Conservation (phyloP, 2,329 filamentous ascomycete species). For the Fusarium ramigenum region DNA sequence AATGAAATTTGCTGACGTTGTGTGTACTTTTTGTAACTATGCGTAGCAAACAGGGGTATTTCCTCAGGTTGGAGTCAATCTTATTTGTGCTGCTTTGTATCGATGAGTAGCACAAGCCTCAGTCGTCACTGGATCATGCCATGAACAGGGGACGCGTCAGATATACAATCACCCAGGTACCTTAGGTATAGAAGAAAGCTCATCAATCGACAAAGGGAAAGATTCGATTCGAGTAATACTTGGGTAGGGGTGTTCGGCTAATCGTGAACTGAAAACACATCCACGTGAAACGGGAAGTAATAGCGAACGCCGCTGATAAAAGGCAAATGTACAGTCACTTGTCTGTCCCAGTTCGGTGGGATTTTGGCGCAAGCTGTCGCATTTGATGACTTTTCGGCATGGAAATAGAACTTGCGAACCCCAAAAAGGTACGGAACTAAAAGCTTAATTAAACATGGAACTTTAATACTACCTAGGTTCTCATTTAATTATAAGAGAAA, state of each 20-base stretch:
- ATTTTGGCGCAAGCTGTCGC: neutral
- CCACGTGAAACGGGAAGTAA: neutral
- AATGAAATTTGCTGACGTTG: neutral
- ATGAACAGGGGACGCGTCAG: neutral
- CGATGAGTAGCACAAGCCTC: neutral
- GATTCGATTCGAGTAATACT: neutral
- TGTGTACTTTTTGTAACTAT: neutral
- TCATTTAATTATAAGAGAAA: neutral
- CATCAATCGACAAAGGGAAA: neutral
- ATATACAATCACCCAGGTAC: neutral
- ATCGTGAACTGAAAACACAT: neutral
- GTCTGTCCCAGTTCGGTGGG: neutral
- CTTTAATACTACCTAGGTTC: neutral
- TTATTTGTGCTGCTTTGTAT: neutral
- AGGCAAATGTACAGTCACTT: neutral
- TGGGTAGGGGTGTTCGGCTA: neutral
- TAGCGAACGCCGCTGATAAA: neutral
- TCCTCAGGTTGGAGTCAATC: neutral
- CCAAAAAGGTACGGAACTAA: neutral
- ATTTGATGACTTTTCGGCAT: neutral
- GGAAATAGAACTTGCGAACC: neutral
- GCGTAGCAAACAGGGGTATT: neutral
- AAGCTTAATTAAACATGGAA: neutral
- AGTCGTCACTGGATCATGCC: neutral
- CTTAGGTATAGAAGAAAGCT: neutral